Evolutionary conservation across 2,329 filamentous ascomycete genomes (phyloP).

Genomic region (Paecilomyces variotii): DNA sequence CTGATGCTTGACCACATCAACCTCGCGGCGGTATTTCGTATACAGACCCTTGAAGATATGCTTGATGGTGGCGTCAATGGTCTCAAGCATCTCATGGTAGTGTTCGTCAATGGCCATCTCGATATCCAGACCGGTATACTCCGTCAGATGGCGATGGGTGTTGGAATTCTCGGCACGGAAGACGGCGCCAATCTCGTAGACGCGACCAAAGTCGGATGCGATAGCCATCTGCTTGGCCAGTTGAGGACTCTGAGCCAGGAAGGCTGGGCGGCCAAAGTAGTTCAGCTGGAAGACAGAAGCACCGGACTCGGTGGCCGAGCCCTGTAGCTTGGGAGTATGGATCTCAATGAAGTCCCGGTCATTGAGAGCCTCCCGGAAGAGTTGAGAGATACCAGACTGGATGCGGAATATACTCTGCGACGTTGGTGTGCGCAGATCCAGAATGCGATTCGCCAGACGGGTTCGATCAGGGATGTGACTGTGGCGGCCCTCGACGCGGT

Average conservation of each 20-base stretch:
- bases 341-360: slow-evolving; percentile 80
- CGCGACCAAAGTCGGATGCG: slow-evolving; percentile 77
- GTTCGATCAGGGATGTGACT: slow-evolving; percentile 63
- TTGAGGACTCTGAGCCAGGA: slow-evolving; percentile 85
- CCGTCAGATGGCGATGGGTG: slow-evolving; percentile 86
- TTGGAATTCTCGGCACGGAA: slow-evolving; percentile 95
- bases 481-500: slow-evolving; percentile 48
- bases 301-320: slow-evolving; percentile 82
- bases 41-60: slow-evolving; percentile 67
- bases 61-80: slow-evolving; percentile 76
- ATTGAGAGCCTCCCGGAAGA: slow-evolving; percentile 71
- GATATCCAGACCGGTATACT: slow-evolving; percentile 86
- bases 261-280: slow-evolving; percentile 82
- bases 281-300: slow-evolving; percentile 86
- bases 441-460: slow-evolving; percentile 68
- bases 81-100: slow-evolving; percentile 77
- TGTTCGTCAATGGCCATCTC: slow-evolving; percentile 87
- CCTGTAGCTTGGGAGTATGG: slow-evolving; percentile 86
- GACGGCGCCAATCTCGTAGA: slow-evolving; percentile 84
- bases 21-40: slow-evolving; percentile 58
- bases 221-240: slow-evolving; percentile 90
- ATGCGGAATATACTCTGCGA: slow-evolving; percentile 85
- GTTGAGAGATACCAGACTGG: slow-evolving; percentile 68
- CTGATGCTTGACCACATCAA: slow-evolving; percentile 71
- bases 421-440: slow-evolving; percentile 77